A percentile compares a stretch with the other conserved stretches of the same genome.
Conservation (phyloP, 208 protist genomes). For the Leptomonas pyrrhocoris region DNA sequence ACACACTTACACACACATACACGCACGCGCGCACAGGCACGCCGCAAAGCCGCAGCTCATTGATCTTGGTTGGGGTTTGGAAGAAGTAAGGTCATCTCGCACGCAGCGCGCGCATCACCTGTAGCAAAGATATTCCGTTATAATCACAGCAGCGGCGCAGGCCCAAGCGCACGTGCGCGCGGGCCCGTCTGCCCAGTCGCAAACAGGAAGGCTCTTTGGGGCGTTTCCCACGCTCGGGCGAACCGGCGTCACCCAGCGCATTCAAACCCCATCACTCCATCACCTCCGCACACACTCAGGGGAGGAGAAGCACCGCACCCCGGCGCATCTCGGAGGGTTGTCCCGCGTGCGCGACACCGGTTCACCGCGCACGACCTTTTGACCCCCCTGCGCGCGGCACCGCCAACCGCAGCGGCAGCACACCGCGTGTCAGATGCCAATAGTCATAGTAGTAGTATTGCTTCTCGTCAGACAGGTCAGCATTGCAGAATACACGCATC, state of each 20-base stretch:
- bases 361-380: slow-evolving; percentile 18
- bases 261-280: slow-evolving; percentile 51
- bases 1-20: background rate
- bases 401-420: background rate
- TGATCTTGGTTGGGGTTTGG: too few relatives aligned
- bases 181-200: background rate
- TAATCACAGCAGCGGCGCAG: too few relatives aligned
- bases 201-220: slow-evolving; percentile 33
- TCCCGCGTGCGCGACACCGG: slow-evolving; percentile 17
- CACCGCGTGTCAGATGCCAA: slow-evolving; percentile 33
- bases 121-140: too few relatives aligned
- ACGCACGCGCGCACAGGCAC: too few relatives aligned
- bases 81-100: too few relatives aligned
- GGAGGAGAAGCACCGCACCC: background rate
- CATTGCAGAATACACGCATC: slow-evolving; percentile 39
- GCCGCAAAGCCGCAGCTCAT: too few relatives aligned
- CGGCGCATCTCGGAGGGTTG: slow-evolving; percentile 16
- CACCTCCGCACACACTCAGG: too few relatives aligned
- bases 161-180: slow-evolving; percentile 19
- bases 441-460: slow-evolving; percentile 42
- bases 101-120: too few relatives aligned
- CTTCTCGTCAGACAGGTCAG: slow-evolving; percentile 24
- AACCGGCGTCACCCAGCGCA: slow-evolving; percentile 44
- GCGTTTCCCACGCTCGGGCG: slow-evolving; percentile 59
- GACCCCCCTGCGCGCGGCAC: slow-evolving; percentile 1